A percentile compares a stretch with the other conserved stretches of the same genome.
These are phyloP conservation scores for Globomyces pollinis-pini DNA, from an alignment of 192 early-diverging fungal genomes.

Conservation along the genomic window DNA sequence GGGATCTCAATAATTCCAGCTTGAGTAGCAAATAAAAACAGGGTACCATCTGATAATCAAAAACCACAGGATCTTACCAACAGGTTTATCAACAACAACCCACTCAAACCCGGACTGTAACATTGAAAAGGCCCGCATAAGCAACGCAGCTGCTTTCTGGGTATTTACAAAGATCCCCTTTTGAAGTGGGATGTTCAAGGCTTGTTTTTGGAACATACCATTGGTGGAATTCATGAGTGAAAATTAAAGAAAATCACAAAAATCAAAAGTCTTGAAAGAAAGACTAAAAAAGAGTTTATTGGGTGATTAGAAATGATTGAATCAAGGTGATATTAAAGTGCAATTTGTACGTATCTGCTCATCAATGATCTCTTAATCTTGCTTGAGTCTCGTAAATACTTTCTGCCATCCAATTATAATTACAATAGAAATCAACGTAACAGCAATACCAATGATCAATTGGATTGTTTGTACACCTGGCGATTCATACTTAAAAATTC, in stretches of 20 bases:
- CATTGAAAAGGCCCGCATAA: constrained; percentile 6
- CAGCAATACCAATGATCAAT: background rate
- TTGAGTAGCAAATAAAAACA: constrained; percentile 21
- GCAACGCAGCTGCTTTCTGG: constrained; percentile 8
- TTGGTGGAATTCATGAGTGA: background rate
- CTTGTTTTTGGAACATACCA: constrained; percentile 21
- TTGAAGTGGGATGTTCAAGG: constrained; percentile 15
- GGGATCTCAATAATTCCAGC: constrained; percentile 12
- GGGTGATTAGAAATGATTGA: too few species aligned
- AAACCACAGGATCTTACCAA: constrained; percentile 10
- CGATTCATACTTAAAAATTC: background rate
- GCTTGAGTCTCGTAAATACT: too few species aligned
- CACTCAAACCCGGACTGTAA: constrained; percentile 16
- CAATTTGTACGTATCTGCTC: too few species aligned
- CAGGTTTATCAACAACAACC: constrained; percentile 25
- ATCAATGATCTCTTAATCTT: too few species aligned
- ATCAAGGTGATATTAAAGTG: too few species aligned
- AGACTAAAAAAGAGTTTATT: too few species aligned
- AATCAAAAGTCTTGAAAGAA: too few species aligned
- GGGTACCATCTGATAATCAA: constrained; percentile 18
- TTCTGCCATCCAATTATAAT: too few species aligned
- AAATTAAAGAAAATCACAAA: background rate
- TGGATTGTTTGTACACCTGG: background rate
- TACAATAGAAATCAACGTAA: too few species aligned
- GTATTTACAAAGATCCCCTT: constrained; percentile 10